Evolutionary conservation across 768 basidiomycete species (phyloP).

Genomic region (Kwoniella dejecticola): DNA sequence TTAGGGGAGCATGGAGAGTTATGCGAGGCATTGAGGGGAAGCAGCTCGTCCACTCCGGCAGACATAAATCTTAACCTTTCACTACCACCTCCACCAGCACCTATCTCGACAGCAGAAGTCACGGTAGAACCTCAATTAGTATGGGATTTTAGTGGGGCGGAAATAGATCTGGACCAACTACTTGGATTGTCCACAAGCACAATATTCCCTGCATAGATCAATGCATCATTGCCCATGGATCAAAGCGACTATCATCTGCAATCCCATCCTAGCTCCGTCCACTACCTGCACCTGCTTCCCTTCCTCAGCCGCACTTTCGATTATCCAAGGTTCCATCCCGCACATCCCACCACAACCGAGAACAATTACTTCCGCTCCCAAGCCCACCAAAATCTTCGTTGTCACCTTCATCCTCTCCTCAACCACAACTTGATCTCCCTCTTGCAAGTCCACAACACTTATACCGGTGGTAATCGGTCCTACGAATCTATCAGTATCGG

Average conservation of each 20-base stretch:
- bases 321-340: slow-evolving; percentile 37
- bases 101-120: background rate
- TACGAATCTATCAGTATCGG: slow-evolving; percentile 24
- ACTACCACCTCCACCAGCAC: slow-evolving; percentile 1
- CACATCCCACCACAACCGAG: slow-evolving; percentile 42
- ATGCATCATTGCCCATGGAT: slow-evolving; percentile 16
- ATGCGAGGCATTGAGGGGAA: slow-evolving; percentile 9
- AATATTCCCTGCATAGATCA: background rate
- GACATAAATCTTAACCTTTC: slow-evolving; percentile 7
- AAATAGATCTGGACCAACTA: slow-evolving; percentile 13
- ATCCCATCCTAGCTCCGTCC: slow-evolving; percentile 35
- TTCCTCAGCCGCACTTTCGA: slow-evolving; percentile 15
- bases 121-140: slow-evolving; percentile 8
- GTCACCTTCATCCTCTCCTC: slow-evolving; percentile 30
- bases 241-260: slow-evolving; percentile 29
- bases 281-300: slow-evolving; percentile 28
- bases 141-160: slow-evolving; percentile 19
- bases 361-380: slow-evolving; percentile 28
- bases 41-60: slow-evolving; percentile 13
- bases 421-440: slow-evolving; percentile 34
- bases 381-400: slow-evolving; percentile 11
- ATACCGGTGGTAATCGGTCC: slow-evolving; percentile 30
- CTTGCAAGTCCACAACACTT: slow-evolving; percentile 34
- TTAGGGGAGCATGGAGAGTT: slow-evolving; percentile 8
- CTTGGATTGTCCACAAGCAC: slow-evolving; percentile 3